Base-by-base conservation (phyloP, 441 rosid genomes). In the Erodium chrysanthum region DNA sequence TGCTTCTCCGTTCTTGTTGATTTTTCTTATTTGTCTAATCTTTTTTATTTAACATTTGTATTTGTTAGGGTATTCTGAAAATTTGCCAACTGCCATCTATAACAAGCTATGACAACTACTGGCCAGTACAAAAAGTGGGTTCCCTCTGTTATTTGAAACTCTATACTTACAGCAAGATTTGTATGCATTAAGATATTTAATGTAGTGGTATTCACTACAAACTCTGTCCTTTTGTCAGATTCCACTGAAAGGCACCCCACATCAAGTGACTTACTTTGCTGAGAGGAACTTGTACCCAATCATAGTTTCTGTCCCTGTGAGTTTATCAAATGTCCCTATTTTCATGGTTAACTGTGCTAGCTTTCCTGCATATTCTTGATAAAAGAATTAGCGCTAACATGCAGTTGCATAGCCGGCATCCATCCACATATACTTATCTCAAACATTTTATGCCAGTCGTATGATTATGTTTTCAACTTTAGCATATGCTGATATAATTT, bases 241-340 rank as follows among this genome's bases (percentile, higher is more conserved):
- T 80, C 92, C 97, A 68, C 71, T 92, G 79, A 91, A 84, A 81
- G 97, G 90, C 69, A 95, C 99, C 66, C 99, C 99, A 73, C 99
- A 95, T 85, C 99, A 95, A 82, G 96, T 95, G 68, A 88, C 97
- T 68, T 95, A 88, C 83, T 89, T 83, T 69, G 83, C 97, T 0
- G 97, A 95, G 84, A 88, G 77, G 85, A 95, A 90, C 74, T 82
- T 95, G 72, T 95, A 95, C 73, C 89, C 95, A 0, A 79, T 95
- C 73, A 90, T 95, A 75, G 97, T 95, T 81, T 91, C 97, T 64
- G 83, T 85, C 79, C 97, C 88, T 61, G 99, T 95, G 79, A 88
- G 97, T 77, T 31, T 42, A 35, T 69, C 58, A 54, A 65, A 46
- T 68, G 42, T 70, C 65, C 63, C 50, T 74, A 66, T 70, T 35